Evolutionary conservation across 2,329 filamentous ascomycete species (phyloP).

Genomic region (Paraconiothyrium brasiliense): DNA sequence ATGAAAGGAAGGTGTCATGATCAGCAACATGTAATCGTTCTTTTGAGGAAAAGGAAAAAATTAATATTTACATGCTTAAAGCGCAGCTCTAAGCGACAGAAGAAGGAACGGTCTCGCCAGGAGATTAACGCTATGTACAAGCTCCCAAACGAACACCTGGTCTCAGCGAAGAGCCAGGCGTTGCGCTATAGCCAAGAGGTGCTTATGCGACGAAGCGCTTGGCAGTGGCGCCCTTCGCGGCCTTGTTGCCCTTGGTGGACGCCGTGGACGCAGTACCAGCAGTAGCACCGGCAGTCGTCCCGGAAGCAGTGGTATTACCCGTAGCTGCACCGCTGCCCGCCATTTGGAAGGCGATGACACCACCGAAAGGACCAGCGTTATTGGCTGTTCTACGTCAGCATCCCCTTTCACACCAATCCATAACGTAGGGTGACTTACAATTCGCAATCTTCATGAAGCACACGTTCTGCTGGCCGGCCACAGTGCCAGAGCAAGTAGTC

Average conservation of each 20-base stretch:
- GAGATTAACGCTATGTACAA: not conserved
- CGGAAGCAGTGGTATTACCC: conserved; percentile 15
- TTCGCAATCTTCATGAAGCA: conserved; percentile 51
- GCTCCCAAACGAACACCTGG: not conserved
- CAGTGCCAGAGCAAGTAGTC: conserved; percentile 65
- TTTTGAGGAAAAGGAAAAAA: too few species aligned
- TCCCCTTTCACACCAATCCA: not conserved
- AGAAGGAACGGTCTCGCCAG: not conserved
- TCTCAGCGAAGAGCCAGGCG: not conserved
- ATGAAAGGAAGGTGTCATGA: too few species aligned
- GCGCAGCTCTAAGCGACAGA: not conserved
- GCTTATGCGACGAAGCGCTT: conserved; percentile 14
- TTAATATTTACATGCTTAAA: not conserved
- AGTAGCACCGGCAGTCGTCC: not conserved
- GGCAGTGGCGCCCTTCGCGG: conserved; percentile 9
- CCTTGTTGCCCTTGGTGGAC: not conserved
- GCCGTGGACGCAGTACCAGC: not conserved
- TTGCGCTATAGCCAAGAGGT: too few species aligned
- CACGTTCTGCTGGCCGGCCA: conserved; percentile 64
- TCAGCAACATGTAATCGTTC: too few species aligned
- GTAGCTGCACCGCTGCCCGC: conserved; percentile 8
- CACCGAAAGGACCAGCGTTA: conserved; percentile 31
- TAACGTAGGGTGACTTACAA: conserved; percentile 8
- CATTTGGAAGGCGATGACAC: conserved; percentile 34
- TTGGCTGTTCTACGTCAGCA: conserved; percentile 20